Evolutionary conservation across 139 green algal genomes (phyloP), one percentile per base, ranked within the genome.

Genomic region (Tetradesmus lagerheimii): DNA sequence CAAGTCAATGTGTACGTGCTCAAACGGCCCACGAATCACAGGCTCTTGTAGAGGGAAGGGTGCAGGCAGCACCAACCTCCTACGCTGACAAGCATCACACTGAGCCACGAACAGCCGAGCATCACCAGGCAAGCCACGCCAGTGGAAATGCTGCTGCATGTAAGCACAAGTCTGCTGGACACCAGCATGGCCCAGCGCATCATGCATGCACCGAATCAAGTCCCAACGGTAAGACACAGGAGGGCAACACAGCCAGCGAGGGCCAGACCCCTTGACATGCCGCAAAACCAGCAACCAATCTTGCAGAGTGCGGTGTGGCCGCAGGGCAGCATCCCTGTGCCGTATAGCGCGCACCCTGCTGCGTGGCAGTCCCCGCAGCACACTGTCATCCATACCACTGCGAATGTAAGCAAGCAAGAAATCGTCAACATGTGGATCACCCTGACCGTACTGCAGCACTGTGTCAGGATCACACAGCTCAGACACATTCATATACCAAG

Each of bases 181-280:
- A 41, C 88, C 88, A 38, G 80, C 88, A 85, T 91, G 80, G 0
- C 64, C 88, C 14, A 91, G 6, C 43, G 62, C 39, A 88, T 91
- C 80, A 91, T 91, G 88, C 47, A 88, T 76, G 50, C 27, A 37
- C 3, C 47, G 9, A 53, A 86, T 86, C 2, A 76, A 12, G 50
- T 77, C 50, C 80, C 80, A 86, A 25, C 78, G 20, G 45, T 85
- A 29, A 25, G 29, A 16, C 45, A 88, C 16, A 34, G 88, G 88
- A 4, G 88, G 77, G 50, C 80, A 83, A n/a, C 20, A 50, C 53
- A 16, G 82, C 27, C 87, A 77, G 87, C 9, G 45, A 12, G 0
- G 20, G 31, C n/a, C 27, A 4, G 4, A 53, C 87, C 0, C 53
- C 27, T 5, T 37, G 12, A 31, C 16, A 23, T 2, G 16, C 14